Conservation (phyloP, 2,329 filamentous ascomycete species). For the Colletotrichum zoysiae region DNA sequence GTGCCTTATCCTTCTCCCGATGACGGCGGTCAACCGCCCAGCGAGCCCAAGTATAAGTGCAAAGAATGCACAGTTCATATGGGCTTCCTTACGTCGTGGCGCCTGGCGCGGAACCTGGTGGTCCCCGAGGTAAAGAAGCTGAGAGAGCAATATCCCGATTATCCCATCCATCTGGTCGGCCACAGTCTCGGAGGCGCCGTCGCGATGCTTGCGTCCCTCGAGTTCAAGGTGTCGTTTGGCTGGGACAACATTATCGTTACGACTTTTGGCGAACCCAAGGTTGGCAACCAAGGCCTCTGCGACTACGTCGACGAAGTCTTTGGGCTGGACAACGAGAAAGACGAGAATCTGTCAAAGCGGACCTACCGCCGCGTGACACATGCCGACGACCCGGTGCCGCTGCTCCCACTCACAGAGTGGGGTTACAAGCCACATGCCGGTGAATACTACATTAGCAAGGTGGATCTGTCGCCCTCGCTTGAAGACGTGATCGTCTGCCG, state of each 20-base stretch:
- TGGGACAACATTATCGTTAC: conserved; percentile 83
- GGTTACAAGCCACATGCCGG: conserved; percentile 87
- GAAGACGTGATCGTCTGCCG: conserved; percentile 78
- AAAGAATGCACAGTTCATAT: conserved; percentile 91
- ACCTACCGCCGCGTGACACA: conserved; percentile 87
- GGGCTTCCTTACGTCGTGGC: conserved; percentile 90
- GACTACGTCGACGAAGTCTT: conserved; percentile 68
- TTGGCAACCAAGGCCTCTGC: conserved; percentile 70
- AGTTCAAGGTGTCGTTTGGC: conserved; percentile 78
- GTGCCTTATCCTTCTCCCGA: conserved; percentile 81
- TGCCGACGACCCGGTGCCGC: conserved; percentile 85
- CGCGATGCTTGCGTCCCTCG: conserved; percentile 86
- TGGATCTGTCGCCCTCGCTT: conserved; percentile 74
- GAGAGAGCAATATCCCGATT: conserved; percentile 73
- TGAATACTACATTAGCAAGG: conserved; percentile 86
- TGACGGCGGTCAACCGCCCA: conserved; percentile 52
- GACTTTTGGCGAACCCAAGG: conserved; percentile 89
- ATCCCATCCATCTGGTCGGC: conserved; percentile 83
- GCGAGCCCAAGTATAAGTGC: conserved; percentile 69
- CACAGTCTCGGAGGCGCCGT: conserved; percentile 95
- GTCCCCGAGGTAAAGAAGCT: conserved; percentile 74
- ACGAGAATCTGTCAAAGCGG: conserved; percentile 49
- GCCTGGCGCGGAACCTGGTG: conserved; percentile 76
- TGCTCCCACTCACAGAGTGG: conserved; percentile 89
- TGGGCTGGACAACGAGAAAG: conserved; percentile 52